phyloP scores from a whole-genome alignment of 2,329 filamentous ascomycete genomes.

The Fusarium metavorans region DNA sequence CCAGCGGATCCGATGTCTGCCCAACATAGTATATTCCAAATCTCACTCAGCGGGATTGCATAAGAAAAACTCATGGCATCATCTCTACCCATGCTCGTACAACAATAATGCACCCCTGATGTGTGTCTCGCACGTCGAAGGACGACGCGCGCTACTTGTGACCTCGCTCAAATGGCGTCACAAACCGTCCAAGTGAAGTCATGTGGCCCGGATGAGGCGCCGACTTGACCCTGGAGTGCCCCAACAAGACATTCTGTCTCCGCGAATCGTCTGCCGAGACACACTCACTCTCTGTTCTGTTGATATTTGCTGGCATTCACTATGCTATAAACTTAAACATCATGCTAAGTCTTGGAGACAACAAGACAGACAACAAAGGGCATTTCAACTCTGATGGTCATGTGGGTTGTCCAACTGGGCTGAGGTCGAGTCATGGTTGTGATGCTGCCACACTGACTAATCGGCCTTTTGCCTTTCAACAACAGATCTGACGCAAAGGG shows the following conservation, averaged over 20 bases:
- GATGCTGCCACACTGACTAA: neutral
- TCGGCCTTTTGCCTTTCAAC: neutral
- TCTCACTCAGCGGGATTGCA: conserved; percentile 30
- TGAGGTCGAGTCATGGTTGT: neutral
- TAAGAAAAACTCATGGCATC: conserved; percentile 7
- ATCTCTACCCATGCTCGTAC: conserved; percentile 11
- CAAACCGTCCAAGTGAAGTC: conserved; percentile 44
- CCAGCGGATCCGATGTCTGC: conserved; percentile 4
- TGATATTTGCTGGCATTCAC: neutral
- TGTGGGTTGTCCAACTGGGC: neutral
- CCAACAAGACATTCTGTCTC: conserved; percentile 35
- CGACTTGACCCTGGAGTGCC: conserved; percentile 20
- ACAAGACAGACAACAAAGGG: neutral
- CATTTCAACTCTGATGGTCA: neutral
- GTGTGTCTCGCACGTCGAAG: conserved; percentile 21
- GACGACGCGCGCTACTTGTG: conserved; percentile 37
- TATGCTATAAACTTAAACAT: neutral
- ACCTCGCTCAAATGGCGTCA: conserved; percentile 43
- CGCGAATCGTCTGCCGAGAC: conserved; percentile 2
- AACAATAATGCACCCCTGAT: conserved; percentile 24
- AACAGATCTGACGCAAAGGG: neutral
- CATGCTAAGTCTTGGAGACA: neutral
- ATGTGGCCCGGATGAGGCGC: conserved; percentile 35
- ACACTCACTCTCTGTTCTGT: neutral
- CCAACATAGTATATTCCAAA: conserved; percentile 3